Conservation (phyloP, 805 yeast species). For the Ogataea nakhonphanomensis region DNA sequence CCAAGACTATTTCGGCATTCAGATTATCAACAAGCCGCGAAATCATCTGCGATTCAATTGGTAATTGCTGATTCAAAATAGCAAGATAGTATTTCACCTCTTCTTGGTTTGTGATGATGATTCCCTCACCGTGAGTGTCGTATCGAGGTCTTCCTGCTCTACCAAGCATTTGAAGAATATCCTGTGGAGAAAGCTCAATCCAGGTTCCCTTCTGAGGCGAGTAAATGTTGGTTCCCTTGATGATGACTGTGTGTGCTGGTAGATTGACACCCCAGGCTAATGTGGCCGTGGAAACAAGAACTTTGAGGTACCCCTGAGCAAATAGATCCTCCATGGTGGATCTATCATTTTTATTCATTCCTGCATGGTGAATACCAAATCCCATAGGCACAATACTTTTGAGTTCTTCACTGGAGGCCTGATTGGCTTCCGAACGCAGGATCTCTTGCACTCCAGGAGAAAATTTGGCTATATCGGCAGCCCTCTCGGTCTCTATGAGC, state of each 20-base stretch:
- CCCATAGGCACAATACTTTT: constrained; percentile 65
- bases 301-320: constrained; percentile 82
- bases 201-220: constrained; percentile 88
- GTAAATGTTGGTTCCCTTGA: constrained; percentile 90
- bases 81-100: constrained; percentile 88
- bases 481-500: constrained; percentile 52
- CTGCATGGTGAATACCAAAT: constrained; percentile 91
- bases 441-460: constrained; percentile 62
- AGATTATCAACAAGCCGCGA: constrained; percentile 65
- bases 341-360: constrained; percentile 69
- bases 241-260: constrained; percentile 92
- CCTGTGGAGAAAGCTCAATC: constrained; percentile 93
- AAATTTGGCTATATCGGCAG: constrained; percentile 39
- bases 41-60: constrained; percentile 86
- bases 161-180: constrained; percentile 94
- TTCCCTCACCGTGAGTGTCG: constrained; percentile 90
- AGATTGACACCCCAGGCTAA: constrained; percentile 96
- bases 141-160: constrained; percentile 97
- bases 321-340: constrained; percentile 78
- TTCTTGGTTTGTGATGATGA: constrained; percentile 81
- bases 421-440: constrained; percentile 58
- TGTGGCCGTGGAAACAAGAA: constrained; percentile 87
- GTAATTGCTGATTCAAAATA: constrained; percentile 83
- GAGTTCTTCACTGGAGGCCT: constrained; percentile 49
- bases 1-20: constrained; percentile 84